These are phyloP conservation scores for Termitomyces sp. DNA, from an alignment of 768 basidiomycete species.

Conservation along the genomic window DNA sequence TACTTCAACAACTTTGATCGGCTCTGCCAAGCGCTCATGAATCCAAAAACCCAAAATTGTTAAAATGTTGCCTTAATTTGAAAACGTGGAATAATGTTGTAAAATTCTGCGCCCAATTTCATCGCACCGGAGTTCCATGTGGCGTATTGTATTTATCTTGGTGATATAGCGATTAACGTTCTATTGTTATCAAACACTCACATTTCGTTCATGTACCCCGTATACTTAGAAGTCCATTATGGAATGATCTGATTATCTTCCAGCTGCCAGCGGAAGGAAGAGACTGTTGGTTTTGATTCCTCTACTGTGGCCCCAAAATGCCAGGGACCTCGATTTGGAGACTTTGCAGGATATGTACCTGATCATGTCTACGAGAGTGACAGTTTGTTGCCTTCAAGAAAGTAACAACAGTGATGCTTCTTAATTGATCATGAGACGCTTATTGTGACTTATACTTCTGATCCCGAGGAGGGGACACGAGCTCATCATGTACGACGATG, in stretches of 20 bases:
- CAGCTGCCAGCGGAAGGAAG: conserved; percentile 1
- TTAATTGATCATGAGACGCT: conserved; percentile 13
- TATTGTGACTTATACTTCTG: conserved; percentile 14
- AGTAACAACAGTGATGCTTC: conserved; percentile 10
- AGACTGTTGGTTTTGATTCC: not conserved
- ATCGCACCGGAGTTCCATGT: not conserved
- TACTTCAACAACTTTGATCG: not conserved
- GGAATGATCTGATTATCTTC: not conserved
- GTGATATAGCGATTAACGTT: not conserved
- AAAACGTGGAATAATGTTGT: not conserved
- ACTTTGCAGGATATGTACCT: conserved; percentile 10
- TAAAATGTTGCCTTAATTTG: not conserved
- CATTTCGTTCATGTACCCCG: not conserved
- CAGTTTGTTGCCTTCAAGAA: conserved; percentile 6
- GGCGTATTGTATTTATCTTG: not conserved
- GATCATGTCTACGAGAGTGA: conserved; percentile 10
- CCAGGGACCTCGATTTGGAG: not conserved
- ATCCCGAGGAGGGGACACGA: conserved; percentile 12
- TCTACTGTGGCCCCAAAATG: not conserved
- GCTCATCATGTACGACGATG: not conserved
- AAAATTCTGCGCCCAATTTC: conserved; percentile 5
- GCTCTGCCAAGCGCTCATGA: not conserved
- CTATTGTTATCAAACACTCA: not conserved
- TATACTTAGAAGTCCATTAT: not conserved
- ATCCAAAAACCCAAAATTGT: not conserved